Evolutionary conservation across 768 basidiomycete genomes (phyloP).

Genomic region (Polyporus arcularius): DNA sequence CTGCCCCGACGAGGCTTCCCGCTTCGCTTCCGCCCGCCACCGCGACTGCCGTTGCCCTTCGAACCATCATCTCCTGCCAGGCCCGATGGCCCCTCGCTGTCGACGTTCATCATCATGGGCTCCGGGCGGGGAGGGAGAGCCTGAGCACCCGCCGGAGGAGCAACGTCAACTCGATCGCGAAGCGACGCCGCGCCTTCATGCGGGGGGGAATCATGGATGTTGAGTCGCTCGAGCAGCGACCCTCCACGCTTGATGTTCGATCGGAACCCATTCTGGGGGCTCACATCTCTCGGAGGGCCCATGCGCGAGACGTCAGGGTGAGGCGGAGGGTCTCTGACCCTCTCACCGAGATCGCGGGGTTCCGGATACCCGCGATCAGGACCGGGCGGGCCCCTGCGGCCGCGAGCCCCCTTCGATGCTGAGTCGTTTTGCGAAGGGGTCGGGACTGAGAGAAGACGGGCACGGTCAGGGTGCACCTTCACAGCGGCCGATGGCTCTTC

Average conservation of each 20-base stretch:
- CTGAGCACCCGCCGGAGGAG: constrained; percentile 25
- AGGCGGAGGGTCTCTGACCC: neutral
- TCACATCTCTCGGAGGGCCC: neutral
- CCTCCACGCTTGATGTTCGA: constrained; percentile 27
- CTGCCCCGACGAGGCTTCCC: constrained; percentile 9
- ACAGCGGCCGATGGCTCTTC: neutral
- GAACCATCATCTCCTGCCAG: constrained; percentile 1
- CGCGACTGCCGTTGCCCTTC: constrained; percentile 1
- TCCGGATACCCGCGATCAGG: too few species aligned
- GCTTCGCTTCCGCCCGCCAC: constrained; percentile 5
- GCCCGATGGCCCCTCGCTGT: constrained; percentile 1
- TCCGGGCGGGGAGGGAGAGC: neutral
- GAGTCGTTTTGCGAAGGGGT: neutral
- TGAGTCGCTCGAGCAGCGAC: constrained; percentile 42
- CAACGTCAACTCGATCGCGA: constrained; percentile 41
- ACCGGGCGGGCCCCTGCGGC: constrained; percentile 1
- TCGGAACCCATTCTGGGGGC: constrained; percentile 3
- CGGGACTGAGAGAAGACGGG: constrained; percentile 4
- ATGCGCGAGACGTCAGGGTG: neutral
- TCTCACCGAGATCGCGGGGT: neutral
- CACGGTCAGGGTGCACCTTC: constrained; percentile 23
- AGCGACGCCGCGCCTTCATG: constrained; percentile 28
- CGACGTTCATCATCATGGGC: constrained; percentile 11
- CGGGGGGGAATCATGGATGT: constrained; percentile 21
- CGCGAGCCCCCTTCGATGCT: constrained; percentile 2